Evolutionary conservation across 805 yeast species (phyloP).

Genomic region (Kuraishia ogatae): DNA sequence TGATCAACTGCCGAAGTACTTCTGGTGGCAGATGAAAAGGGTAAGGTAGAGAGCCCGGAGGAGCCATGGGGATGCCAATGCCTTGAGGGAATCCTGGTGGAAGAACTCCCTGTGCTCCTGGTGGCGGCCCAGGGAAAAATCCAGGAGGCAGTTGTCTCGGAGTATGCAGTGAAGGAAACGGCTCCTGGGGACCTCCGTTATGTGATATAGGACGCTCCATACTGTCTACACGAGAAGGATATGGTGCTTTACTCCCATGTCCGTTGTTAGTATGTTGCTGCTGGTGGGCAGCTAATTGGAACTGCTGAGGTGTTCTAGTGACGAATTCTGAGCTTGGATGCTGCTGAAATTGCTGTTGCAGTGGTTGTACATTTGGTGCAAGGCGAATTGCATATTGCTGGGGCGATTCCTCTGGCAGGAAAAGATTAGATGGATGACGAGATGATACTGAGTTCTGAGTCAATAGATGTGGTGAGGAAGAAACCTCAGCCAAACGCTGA

Average conservation of each 20-base stretch:
- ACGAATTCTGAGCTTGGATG: neutral
- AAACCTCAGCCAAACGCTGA: neutral
- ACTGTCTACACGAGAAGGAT: neutral
- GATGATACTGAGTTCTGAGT: neutral
- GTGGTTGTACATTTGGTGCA: neutral
- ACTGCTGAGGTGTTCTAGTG: neutral
- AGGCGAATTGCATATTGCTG: no score
- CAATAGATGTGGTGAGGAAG: neutral
- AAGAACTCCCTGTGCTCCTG: neutral
- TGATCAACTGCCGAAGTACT: neutral
- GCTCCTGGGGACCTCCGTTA: neutral
- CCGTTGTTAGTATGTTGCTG: neutral
- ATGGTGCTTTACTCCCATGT: neutral
- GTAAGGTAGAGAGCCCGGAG: neutral
- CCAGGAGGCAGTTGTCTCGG: neutral
- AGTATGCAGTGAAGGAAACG: neutral
- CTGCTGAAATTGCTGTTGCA: neutral
- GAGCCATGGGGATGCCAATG: neutral
- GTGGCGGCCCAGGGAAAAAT: neutral
- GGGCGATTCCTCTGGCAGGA: no score
- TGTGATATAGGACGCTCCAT: neutral
- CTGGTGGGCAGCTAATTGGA: neutral
- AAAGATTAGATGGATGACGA: neutral
- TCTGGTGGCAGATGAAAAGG: neutral
- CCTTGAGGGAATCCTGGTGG: neutral